A percentile compares a stretch with the other conserved stretches of the same genome.
phyloP scores from a whole-genome alignment of 2,329 filamentous ascomycete genomes.

The Botrytis fabae region DNA sequence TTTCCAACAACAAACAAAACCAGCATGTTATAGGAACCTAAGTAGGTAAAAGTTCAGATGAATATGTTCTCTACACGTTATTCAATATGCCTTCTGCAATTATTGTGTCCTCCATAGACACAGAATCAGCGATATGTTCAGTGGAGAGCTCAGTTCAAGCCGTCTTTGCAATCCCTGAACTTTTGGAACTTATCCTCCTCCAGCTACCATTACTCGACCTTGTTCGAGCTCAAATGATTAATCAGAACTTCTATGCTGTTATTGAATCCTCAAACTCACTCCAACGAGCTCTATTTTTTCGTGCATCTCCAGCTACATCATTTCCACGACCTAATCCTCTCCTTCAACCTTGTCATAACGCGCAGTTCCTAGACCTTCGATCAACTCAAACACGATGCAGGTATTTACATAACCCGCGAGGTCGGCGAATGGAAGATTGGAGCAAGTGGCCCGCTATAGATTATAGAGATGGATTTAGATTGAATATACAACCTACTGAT shows the following conservation, averaged over 20 bases:
- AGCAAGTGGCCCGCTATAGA: constrained; percentile 8
- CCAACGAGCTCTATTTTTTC: constrained; percentile 14
- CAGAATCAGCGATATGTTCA: background rate
- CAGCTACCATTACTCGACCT: constrained; percentile 19
- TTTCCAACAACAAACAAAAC: background rate
- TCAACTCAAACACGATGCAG: constrained; percentile 13
- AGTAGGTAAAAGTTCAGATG: background rate
- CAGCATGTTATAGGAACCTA: background rate
- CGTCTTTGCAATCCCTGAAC: constrained; percentile 19
- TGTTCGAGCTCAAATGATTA: constrained; percentile 21
- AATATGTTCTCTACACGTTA: background rate
- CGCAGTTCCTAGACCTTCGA: constrained; percentile 19
- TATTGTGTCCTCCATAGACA: background rate
- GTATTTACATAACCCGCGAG: constrained; percentile 6
- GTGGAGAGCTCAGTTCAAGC: background rate
- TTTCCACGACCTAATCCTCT: constrained; percentile 18
- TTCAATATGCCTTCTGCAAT: constrained; percentile 1
- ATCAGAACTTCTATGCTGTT: background rate
- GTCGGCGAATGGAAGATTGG: background rate
- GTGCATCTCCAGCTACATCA: constrained; percentile 9
- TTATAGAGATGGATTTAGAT: background rate
- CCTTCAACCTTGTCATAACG: constrained; percentile 15
- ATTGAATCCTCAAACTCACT: constrained; percentile 17
- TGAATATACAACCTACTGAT: constrained; percentile 3
- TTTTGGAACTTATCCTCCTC: constrained; percentile 20